These are phyloP conservation scores for Solanum chiquidenum DNA, from an alignment of 257 asterid species.

Conservation along the genomic window DNA sequence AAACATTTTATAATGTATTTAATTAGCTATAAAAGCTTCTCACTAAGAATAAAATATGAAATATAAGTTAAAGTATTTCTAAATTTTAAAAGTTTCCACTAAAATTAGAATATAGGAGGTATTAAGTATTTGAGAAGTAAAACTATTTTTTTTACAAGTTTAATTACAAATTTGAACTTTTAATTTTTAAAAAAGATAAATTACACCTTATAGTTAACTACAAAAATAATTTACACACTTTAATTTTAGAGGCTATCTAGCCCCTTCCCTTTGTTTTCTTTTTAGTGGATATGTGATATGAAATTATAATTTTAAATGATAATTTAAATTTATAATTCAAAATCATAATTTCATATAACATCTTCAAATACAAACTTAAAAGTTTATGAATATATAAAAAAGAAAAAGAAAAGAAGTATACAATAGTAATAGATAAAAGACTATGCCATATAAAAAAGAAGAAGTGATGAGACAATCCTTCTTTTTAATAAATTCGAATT, in stretches of 20 bases:
- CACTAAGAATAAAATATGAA: not conserved
- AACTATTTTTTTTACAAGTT: not conserved
- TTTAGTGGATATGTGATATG: not conserved
- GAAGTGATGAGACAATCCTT: rapidly evolving
- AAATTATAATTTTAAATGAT: too few species aligned
- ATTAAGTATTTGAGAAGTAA: not conserved
- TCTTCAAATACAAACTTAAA: not conserved
- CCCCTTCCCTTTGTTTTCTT: not conserved
- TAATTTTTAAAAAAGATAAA: not conserved
- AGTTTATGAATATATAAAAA: too few species aligned
- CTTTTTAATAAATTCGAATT: too few species aligned
- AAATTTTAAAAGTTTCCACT: not conserved
- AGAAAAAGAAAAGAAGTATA: too few species aligned
- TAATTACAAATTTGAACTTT: not conserved
- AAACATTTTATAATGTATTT: not conserved
- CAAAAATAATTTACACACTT: not conserved
- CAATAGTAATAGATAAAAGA: too few species aligned
- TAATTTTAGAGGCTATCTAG: not conserved
- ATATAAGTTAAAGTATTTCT: not conserved
- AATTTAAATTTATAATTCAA: too few species aligned
- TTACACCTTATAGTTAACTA: not conserved
- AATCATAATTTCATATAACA: not conserved
- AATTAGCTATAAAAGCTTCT: not conserved
- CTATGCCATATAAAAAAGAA: too few species aligned
- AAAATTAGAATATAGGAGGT: not conserved